Base-by-base conservation (phyloP, 805 yeast genomes). In the Sugiyamaella mastotermitis region DNA sequence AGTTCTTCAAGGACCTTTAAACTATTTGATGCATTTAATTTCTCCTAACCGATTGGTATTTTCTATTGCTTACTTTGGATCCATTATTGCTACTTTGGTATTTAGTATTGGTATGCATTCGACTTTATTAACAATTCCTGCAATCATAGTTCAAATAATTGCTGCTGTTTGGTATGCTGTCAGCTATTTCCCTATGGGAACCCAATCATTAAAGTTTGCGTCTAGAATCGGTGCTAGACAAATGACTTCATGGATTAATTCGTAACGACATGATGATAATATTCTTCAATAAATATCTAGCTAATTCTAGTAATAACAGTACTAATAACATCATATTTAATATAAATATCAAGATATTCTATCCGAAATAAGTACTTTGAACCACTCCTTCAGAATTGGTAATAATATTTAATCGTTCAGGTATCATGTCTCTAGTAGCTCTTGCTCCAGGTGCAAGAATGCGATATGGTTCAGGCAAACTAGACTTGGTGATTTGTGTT, bases 161-260 rank as follows among this genome's bases (percentile, higher is more conserved):
- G 90, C 96, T 1, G 87, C 92, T n/a, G 52, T 86, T 4, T 88
- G 88, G 68, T 92, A 92, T 58, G 80, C 92, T 0, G 69, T 90
- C 29, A 83, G 95, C 52, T 92, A 92, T 60, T 90, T 92, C 71
- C 98, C 98, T 10, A 83, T 88, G 64, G 98, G 98, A 9, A 83
- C 90, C 1, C 81, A 83, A 44, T 82, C 94, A 2, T 52, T 80
- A 34, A 62, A 72, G 44, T 65, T 77, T 58, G 70, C 80, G 1
- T 65, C 76, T 11, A 61, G 74, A 16, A 63, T 79, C 5, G 86
- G 82, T 4, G 59, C 73, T 4, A 67, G 73, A 40, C 77, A 75
- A 40, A 76, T 75, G 51, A 48, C 62, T 20, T 48, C 63, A 20
- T 64, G 69, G 69, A 52, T 64, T 23, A 66, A 64, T 36, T 46